phyloP scores from a whole-genome alignment of 2,329 filamentous ascomycete species.

The Nemania sp. region DNA sequence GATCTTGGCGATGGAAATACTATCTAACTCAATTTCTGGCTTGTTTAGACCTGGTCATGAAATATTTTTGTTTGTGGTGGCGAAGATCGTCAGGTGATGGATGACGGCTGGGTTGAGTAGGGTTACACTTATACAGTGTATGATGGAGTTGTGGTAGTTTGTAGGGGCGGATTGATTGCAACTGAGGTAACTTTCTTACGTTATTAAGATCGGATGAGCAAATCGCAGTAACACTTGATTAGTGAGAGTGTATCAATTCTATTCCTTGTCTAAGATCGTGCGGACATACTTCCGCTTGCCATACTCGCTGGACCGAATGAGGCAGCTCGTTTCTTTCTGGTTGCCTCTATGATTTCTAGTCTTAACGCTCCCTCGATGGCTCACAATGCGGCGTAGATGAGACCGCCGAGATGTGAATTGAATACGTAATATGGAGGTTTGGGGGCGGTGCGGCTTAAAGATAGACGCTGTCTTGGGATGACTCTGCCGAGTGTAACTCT shows the following conservation, averaged over 20 bases:
- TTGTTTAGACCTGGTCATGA: neutral
- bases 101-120: neutral
- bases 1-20: no score
- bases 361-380: no score
- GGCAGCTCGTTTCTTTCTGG: neutral
- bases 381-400: no score
- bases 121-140: neutral
- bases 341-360: neutral
- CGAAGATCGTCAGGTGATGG: neutral
- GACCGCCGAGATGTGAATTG: no score
- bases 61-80: neutral
- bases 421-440: neutral
- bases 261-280: neutral
- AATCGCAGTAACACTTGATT: neutral
- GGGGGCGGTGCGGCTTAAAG: slow-evolving; percentile 6
- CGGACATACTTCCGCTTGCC: neutral
- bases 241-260: neutral
- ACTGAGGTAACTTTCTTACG: neutral
- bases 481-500: neutral
- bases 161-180: neutral
- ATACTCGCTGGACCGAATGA: neutral
- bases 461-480: neutral
- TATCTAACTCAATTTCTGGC: neutral
- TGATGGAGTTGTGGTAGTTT: neutral
- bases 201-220: neutral